These are phyloP conservation scores for Talaromyces trachyspermus DNA, from an alignment of 495 filamentous ascomycete species.

Conservation along the genomic window DNA sequence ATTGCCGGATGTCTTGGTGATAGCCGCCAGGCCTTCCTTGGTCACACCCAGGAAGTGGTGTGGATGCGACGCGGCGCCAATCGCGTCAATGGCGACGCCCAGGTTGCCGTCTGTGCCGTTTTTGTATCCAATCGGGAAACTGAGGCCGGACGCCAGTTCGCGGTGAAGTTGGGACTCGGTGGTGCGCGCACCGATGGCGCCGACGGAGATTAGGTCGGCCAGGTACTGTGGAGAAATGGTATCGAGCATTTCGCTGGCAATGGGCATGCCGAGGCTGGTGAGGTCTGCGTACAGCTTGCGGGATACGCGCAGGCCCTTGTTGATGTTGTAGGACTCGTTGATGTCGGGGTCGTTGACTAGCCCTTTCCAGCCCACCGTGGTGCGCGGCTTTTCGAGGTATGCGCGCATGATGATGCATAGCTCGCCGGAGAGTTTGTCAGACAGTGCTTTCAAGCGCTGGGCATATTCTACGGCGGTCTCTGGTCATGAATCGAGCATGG, in stretches of 20 bases:
- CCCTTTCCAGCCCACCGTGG: constrained; percentile 99
- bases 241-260: constrained; percentile 96
- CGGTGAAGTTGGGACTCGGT: constrained; percentile 95
- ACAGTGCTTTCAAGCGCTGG: constrained; percentile 61
- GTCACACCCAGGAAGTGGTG: constrained; percentile 99
- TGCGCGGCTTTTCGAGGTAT: constrained; percentile 97
- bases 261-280: constrained; percentile 78
- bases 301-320: constrained; percentile 89
- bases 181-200: constrained; percentile 93
- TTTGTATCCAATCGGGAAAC: constrained; percentile 98
- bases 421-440: constrained; percentile 69
- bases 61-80: constrained; percentile 80
- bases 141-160: constrained; percentile 91
- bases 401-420: constrained; percentile 93
- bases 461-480: constrained; percentile 82
- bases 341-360: constrained; percentile 99
- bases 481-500: constrained; percentile 96
- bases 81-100: constrained; percentile 91
- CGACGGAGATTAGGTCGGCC: constrained; percentile 88
- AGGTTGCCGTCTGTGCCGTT: constrained; percentile 97
- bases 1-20: constrained; percentile 86
- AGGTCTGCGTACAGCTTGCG: constrained; percentile 87
- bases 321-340: constrained; percentile 95
- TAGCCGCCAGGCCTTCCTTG: constrained; percentile 95
- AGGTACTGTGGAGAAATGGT: constrained; percentile 97